These are phyloP conservation scores for Fusarium domesticum DNA, from an alignment of 2,329 filamentous ascomycete species.

Conservation along the genomic window DNA sequence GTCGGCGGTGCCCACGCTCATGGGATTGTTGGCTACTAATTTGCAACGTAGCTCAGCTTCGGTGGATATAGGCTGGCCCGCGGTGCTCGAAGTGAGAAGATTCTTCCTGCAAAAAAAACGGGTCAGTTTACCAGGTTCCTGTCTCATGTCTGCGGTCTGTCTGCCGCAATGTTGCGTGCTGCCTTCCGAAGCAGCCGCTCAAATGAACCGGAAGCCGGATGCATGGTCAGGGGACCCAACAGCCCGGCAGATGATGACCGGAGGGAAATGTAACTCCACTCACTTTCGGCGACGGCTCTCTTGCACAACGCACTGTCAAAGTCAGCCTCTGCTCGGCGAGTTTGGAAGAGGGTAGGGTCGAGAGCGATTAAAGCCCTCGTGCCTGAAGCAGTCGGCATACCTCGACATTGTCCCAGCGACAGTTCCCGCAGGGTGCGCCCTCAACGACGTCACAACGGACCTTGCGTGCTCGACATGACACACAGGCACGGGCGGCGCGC, in stretches of 20 bases:
- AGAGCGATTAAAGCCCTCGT: slow-evolving; percentile 6
- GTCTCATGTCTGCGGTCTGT: not conserved
- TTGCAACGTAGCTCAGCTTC: slow-evolving; percentile 46
- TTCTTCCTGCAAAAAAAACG: slow-evolving; percentile 40
- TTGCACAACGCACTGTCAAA: slow-evolving; percentile 60
- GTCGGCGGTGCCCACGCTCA: slow-evolving; percentile 34
- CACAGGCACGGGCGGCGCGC: slow-evolving; percentile 86
- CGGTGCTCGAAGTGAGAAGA: slow-evolving; percentile 39
- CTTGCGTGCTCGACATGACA: slow-evolving; percentile 83
- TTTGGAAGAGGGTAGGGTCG: slow-evolving; percentile 7
- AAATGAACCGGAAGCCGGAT: slow-evolving; percentile 6
- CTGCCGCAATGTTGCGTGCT: slow-evolving; percentile 14
- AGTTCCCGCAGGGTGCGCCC: slow-evolving; percentile 83
- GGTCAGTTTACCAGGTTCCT: slow-evolving; percentile 9
- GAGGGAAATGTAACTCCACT: slow-evolving; percentile 39
- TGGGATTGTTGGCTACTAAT: slow-evolving; percentile 32
- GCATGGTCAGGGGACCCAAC: slow-evolving; percentile 5
- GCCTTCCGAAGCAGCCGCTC: slow-evolving; percentile 10
- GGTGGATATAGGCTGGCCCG: slow-evolving; percentile 36
- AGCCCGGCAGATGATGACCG: slow-evolving; percentile 10
- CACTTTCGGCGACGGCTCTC: slow-evolving; percentile 85
- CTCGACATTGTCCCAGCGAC: slow-evolving; percentile 74
- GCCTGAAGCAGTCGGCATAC: slow-evolving; percentile 25
- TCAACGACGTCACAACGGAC: slow-evolving; percentile 93
- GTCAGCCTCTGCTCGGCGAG: slow-evolving; percentile 16